These are phyloP conservation scores for Hortaea werneckii DNA, from an alignment of 2,329 filamentous ascomycete genomes.

Conservation along the genomic window DNA sequence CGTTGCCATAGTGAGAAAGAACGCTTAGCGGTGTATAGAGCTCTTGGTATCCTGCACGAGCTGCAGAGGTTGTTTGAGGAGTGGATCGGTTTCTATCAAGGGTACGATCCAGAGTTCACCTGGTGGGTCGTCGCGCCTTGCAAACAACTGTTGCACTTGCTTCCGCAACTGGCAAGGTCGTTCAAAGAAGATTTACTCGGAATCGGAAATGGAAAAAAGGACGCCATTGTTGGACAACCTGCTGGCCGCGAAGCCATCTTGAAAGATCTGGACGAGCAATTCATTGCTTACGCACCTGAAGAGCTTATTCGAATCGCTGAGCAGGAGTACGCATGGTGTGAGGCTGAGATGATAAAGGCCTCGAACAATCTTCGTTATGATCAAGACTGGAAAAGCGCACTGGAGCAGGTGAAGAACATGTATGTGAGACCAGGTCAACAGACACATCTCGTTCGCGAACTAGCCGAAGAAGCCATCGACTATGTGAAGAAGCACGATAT, in stretches of 20 bases:
- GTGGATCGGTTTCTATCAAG: conserved; percentile 42
- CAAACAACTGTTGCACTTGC: conserved; percentile 26
- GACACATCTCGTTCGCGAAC: conserved; percentile 40
- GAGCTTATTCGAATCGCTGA: conserved; percentile 44
- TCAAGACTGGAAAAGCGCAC: conserved; percentile 42
- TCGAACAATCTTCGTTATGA: conserved; percentile 39
- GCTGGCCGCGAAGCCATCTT: conserved; percentile 44
- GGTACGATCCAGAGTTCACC: conserved; percentile 47
- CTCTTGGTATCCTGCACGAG: conserved; percentile 33
- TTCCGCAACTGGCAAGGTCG: conserved; percentile 28
- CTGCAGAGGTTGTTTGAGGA: conserved; percentile 37
- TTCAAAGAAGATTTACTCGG: conserved; percentile 39
- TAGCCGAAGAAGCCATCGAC: conserved; percentile 41
- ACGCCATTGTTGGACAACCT: conserved; percentile 48
- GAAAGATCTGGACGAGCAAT: conserved; percentile 44
- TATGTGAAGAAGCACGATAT: conserved; percentile 47
- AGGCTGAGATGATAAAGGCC: conserved; percentile 44
- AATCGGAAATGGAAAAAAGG: conserved; percentile 32
- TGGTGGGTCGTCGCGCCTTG: conserved; percentile 47
- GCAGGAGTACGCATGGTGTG: conserved; percentile 46
- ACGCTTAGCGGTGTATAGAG: conserved; percentile 38
- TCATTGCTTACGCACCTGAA: conserved; percentile 50
- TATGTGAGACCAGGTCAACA: conserved; percentile 47
- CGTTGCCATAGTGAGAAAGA: conserved; percentile 15
- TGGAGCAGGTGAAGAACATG: conserved; percentile 47